A percentile compares a stretch with the other conserved stretches of the same genome.
Evolutionary conservation across 2,329 filamentous ascomycete species (phyloP).

Genomic region (Penicillium sp.): DNA sequence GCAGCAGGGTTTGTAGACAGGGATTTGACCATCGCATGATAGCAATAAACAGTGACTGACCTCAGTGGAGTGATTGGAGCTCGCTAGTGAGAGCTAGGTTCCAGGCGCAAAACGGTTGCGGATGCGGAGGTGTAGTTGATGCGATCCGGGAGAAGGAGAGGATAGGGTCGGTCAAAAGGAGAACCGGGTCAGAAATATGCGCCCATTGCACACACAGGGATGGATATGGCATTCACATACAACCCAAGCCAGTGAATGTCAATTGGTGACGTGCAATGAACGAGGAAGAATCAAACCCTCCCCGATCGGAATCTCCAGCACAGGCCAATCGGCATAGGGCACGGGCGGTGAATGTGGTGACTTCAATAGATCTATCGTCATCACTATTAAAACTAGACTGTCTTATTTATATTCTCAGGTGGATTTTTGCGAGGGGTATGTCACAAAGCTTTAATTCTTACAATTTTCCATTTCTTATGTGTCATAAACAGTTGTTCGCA

Average conservation of each 20-base stretch:
- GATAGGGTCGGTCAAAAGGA: slow-evolving; percentile 11
- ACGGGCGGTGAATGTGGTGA: slow-evolving; percentile 7
- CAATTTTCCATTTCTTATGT: too few species aligned
- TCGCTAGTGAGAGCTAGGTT: not conserved
- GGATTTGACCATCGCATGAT: not conserved
- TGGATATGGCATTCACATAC: not conserved
- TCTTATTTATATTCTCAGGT: too few species aligned
- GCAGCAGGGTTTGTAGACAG: not conserved
- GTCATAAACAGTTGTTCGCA: too few species aligned
- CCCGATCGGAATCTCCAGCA: slow-evolving; percentile 4
- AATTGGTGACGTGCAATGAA: not conserved
- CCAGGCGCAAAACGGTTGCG: slow-evolving; percentile 9
- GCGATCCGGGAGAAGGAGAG: slow-evolving; percentile 12
- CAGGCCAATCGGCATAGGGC: slow-evolving; percentile 12
- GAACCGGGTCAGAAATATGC: slow-evolving; percentile 7
- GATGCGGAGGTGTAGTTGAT: slow-evolving; percentile 5
- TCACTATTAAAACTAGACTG: too few species aligned
- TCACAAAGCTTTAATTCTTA: too few species aligned
- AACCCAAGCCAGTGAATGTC: not conserved
- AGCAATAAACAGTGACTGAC: not conserved
- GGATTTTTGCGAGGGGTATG: too few species aligned
- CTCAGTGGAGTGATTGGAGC: not conserved
- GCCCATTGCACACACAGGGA: slow-evolving; percentile 16
- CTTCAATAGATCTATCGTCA: not conserved
- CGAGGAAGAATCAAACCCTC: not conserved